A percentile compares a stretch with the other conserved stretches of the same genome.
phyloP scores from a whole-genome alignment of 805 yeast species.

The Candida piceae region DNA sequence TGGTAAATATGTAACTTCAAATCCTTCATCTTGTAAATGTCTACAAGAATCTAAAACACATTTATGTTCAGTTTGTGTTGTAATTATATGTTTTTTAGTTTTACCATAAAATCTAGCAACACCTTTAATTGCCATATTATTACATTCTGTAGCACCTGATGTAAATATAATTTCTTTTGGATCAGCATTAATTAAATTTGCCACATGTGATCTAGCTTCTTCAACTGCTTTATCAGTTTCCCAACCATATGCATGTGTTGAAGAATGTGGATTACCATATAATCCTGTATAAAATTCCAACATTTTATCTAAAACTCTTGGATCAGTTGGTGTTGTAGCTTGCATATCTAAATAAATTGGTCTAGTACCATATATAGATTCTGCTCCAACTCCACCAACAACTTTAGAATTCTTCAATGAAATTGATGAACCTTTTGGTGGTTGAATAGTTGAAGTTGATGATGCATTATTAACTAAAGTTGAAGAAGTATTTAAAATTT shows the following conservation, averaged over 20 bases:
- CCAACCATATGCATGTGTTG: constrained; percentile 98
- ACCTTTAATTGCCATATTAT: constrained; percentile 93
- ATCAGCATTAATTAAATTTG: constrained; percentile 83
- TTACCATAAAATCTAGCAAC: constrained; percentile 89
- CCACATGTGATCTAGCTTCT: constrained; percentile 75
- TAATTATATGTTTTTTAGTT: constrained; percentile 89
- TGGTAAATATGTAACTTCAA: constrained; percentile 89
- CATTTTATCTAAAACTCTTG: constrained; percentile 90
- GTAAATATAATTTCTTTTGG: constrained; percentile 96
- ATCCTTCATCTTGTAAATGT: constrained; percentile 93
- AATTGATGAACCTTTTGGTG: constrained; percentile 45
- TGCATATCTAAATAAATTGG: constrained; percentile 97
- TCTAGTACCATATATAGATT: constrained; percentile 54
- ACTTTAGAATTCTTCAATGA: constrained; percentile 37
- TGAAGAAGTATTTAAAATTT: constrained; percentile 11
- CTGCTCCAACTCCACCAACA: too few relatives aligned
- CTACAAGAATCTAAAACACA: constrained; percentile 98
- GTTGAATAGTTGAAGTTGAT: constrained; percentile 18
- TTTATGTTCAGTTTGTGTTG: constrained; percentile 96
- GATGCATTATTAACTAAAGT: constrained; percentile 21
- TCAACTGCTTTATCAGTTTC: constrained; percentile 94
- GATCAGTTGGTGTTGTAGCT: constrained; percentile 98
- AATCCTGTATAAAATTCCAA: constrained; percentile 81
- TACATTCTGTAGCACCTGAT: constrained; percentile 96
- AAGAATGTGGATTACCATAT: constrained; percentile 96